Conservation (phyloP, 805 yeast species). For the Candida saitoana region DNA sequence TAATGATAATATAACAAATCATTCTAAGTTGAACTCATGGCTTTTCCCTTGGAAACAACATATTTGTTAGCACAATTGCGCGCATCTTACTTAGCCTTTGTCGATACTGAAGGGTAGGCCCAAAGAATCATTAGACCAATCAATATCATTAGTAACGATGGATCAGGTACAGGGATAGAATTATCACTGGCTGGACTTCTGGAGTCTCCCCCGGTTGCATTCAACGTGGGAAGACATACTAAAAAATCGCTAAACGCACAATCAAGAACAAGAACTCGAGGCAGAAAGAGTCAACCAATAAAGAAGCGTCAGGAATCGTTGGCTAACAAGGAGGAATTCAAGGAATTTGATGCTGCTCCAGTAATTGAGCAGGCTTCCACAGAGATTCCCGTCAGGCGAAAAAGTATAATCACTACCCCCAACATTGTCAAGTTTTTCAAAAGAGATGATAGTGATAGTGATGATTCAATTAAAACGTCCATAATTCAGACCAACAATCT, state of each 20-base stretch:
- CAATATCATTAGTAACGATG: not conserved
- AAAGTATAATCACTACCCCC: slow-evolving; percentile 5
- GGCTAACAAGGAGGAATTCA: not conserved
- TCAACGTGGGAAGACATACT: slow-evolving; percentile 21
- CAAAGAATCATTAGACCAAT: slow-evolving; percentile 18
- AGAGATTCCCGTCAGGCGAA: slow-evolving; percentile 1
- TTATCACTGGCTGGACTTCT: slow-evolving; percentile 9
- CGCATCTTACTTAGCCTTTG: slow-evolving; percentile 21
- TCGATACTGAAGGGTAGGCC: slow-evolving; percentile 20
- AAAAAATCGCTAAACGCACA: slow-evolving; percentile 12
- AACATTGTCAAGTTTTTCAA: slow-evolving; percentile 7
- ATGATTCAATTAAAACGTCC: slow-evolving; percentile 11
- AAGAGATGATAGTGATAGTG: slow-evolving; percentile 13
- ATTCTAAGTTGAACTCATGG: slow-evolving; percentile 21
- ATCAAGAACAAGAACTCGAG: not conserved
- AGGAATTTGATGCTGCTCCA: slow-evolving; percentile 1
- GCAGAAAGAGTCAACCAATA: slow-evolving; percentile 1
- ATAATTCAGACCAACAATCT: slow-evolving; percentile 8
- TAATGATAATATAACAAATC: not conserved
- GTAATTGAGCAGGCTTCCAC: slow-evolving; percentile 2
- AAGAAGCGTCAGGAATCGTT: not conserved
- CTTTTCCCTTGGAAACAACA: slow-evolving; percentile 32
- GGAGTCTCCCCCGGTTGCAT: slow-evolving; percentile 31
- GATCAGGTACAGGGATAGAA: slow-evolving; percentile 2
- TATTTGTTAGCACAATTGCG: slow-evolving; percentile 28